These are phyloP conservation scores for Aspergillus chevalieri DNA, from an alignment of 2,329 filamentous ascomycete genomes.

Conservation along the genomic window DNA sequence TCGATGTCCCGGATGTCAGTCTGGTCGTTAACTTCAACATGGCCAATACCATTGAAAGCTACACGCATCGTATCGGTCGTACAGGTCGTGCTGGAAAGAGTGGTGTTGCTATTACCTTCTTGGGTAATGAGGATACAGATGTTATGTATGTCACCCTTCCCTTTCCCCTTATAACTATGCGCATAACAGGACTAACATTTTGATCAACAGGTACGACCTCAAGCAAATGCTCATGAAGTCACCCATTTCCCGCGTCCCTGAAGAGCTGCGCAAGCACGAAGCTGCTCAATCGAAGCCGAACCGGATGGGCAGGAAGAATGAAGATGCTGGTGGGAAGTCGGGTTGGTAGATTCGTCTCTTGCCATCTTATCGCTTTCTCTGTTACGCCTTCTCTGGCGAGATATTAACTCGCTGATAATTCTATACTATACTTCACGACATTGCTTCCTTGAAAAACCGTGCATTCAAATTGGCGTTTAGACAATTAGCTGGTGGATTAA, in stretches of 20 bases:
- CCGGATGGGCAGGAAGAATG: slow-evolving; percentile 38
- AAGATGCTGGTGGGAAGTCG: slow-evolving; percentile 35
- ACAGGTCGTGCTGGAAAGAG: slow-evolving; percentile 96
- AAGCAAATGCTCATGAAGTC: slow-evolving; percentile 95
- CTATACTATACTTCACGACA: too few species aligned
- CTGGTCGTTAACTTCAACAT: slow-evolving; percentile 99
- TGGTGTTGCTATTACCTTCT: slow-evolving; percentile 91
- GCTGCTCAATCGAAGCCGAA: slow-evolving; percentile 76
- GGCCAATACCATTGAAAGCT: slow-evolving; percentile 85
- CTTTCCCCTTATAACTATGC: slow-evolving; percentile 1
- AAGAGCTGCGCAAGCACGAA: slow-evolving; percentile 84
- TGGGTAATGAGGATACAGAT: slow-evolving; percentile 83
- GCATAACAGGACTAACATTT: slow-evolving; percentile 11
- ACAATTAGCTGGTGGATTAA: too few species aligned
- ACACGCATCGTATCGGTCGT: slow-evolving; percentile 93
- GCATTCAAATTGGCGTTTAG: too few species aligned
- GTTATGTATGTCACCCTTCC: slow-evolving; percentile 57
- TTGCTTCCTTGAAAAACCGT: too few species aligned
- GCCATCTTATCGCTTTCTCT: too few species aligned
- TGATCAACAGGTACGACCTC: slow-evolving; percentile 60
- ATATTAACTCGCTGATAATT: too few species aligned
- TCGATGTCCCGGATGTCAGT: slow-evolving; percentile 89
- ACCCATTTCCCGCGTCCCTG: slow-evolving; percentile 77
- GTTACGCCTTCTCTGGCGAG: too few species aligned
- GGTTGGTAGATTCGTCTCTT: slow-evolving; percentile 21